Evolutionary conservation across 2,329 filamentous ascomycete genomes (phyloP).

Genomic region (Curvularia eragrostidis): DNA sequence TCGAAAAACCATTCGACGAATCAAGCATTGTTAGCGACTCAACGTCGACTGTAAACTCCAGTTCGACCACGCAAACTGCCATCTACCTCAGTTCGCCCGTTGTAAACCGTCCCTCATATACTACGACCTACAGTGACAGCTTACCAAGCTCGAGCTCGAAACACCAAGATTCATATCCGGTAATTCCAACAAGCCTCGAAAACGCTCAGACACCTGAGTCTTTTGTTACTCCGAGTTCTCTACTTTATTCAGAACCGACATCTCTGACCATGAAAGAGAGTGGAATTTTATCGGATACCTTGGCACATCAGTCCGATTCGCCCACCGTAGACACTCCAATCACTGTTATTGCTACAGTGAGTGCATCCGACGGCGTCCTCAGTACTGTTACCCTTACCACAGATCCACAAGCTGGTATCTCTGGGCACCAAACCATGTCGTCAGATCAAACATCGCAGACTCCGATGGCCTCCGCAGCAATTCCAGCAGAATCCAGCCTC

Average conservation of each 20-base stretch:
- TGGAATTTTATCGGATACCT: neutral
- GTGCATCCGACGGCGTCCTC: neutral
- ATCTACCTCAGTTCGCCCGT: neutral
- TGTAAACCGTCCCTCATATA: neutral
- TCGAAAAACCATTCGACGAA: neutral
- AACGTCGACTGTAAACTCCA: neutral
- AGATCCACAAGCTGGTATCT: neutral
- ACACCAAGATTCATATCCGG: neutral
- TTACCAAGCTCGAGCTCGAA: neutral
- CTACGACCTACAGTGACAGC: neutral
- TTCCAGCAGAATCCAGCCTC: neutral
- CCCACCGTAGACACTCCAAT: neutral
- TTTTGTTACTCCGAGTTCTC: neutral
- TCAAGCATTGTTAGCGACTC: neutral
- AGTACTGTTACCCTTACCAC: constrained; percentile 4
- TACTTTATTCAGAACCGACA: neutral
- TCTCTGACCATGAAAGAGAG: neutral
- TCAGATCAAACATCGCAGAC: neutral
- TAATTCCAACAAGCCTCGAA: neutral
- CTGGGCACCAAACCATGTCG: neutral
- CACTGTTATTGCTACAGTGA: constrained; percentile 2
- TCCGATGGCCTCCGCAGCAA: neutral
- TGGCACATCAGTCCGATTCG: neutral
- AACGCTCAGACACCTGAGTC: neutral
- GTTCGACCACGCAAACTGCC: neutral